These are phyloP conservation scores for Yamadazyma pseudoaaseri DNA, from an alignment of 1,139 yeast genomes.

Conservation along the genomic window DNA sequence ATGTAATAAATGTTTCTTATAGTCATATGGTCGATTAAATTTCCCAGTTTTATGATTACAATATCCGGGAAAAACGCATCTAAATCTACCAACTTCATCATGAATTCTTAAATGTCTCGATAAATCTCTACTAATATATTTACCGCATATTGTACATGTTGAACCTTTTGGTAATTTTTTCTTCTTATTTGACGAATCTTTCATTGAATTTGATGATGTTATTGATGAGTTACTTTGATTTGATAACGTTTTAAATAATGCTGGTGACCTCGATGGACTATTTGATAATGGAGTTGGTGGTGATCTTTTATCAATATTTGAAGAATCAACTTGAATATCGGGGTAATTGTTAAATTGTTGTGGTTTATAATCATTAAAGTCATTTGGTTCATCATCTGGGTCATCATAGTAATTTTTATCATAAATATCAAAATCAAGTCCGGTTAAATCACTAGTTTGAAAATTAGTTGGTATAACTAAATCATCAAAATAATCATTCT, in stretches of 20 bases:
- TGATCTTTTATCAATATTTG: conserved; percentile 2
- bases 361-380: conserved; percentile 1
- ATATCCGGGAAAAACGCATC: conserved; percentile 43
- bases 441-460: conserved; percentile 17
- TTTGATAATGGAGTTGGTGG: conserved; percentile 7
- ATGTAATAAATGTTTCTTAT: conserved; percentile 46
- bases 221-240: conserved; percentile 22
- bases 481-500: conserved; percentile 33
- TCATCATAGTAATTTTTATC: conserved; percentile 8
- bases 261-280: conserved; percentile 9
- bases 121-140: conserved; percentile 43
- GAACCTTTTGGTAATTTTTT: conserved; percentile 40
- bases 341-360: conserved; percentile 3
- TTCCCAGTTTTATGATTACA: conserved; percentile 47
- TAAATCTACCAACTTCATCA: conserved; percentile 46
- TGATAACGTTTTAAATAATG: conserved; percentile 20
- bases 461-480: conserved; percentile 3
- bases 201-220: conserved; percentile 11
- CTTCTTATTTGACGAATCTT: conserved; percentile 20
- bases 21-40: conserved; percentile 49
- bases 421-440: conserved; percentile 23
- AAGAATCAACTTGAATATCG: neutral
- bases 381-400: conserved; percentile 2
- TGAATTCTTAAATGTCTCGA: conserved; percentile 48
- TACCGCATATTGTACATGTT: conserved; percentile 40